A percentile compares a stretch with the other conserved stretches of the same genome.
phyloP scores from a whole-genome alignment of 805 yeast species.

The Wickerhamiella hasegawae region DNA sequence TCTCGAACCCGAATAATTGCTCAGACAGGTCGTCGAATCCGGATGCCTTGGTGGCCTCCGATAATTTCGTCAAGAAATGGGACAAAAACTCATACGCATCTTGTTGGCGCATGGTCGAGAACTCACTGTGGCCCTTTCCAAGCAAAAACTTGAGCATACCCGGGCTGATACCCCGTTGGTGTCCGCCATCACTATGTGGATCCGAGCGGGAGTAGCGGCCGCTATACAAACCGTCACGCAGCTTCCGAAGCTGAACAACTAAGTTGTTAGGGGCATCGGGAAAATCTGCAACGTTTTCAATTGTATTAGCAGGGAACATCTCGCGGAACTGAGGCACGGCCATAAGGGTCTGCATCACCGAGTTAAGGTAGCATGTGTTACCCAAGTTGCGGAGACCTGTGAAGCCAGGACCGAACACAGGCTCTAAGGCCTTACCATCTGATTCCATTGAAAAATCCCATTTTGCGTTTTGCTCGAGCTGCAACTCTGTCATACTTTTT shows the following conservation, averaged over 20 bases:
- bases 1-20: slow-evolving; percentile 43
- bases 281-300: slow-evolving; percentile 21
- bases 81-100: slow-evolving; percentile 85
- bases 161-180: slow-evolving; percentile 68
- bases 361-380: slow-evolving; percentile 85
- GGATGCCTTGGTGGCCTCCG: slow-evolving; percentile 10
- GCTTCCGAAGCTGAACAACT: slow-evolving; percentile 57
- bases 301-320: slow-evolving; percentile 14
- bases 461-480: slow-evolving; percentile 78
- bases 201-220: slow-evolving; percentile 55
- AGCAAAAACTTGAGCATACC: slow-evolving; percentile 56
- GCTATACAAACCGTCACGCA: slow-evolving; percentile 62
- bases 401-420: slow-evolving; percentile 57
- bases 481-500: slow-evolving; percentile 73
- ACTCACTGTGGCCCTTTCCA: slow-evolving; percentile 69
- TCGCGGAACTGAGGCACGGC: slow-evolving; percentile 22
- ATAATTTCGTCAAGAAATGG: slow-evolving; percentile 49
- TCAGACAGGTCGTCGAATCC: slow-evolving; percentile 27
- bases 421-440: slow-evolving; percentile 45
- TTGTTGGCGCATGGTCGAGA: slow-evolving; percentile 76
- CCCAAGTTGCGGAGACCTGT: slow-evolving; percentile 49
- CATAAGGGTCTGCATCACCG: slow-evolving; percentile 64
- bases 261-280: slow-evolving; percentile 47
- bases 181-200: slow-evolving; percentile 20
- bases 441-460: slow-evolving; percentile 83